These are phyloP conservation scores for Smallanthus sonchifolius DNA, from an alignment of 129 eudicot genomes.

Conservation along the genomic window DNA sequence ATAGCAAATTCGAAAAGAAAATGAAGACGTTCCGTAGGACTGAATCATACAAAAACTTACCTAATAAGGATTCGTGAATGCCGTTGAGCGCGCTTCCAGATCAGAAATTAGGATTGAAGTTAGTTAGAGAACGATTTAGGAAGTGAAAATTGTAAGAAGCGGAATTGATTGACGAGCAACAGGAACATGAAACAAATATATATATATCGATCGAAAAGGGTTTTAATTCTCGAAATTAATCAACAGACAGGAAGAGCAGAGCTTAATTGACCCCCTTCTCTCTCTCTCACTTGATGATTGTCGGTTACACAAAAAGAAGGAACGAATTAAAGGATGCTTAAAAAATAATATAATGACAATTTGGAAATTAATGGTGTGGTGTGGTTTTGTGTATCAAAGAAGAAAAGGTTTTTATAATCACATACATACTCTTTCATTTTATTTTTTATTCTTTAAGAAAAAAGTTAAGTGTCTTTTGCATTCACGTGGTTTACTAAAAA, in stretches of 20 bases:
- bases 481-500: no score
- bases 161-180: constrained; percentile 6
- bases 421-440: no score
- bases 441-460: no score
- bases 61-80: constrained; percentile 15
- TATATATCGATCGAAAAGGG: constrained; percentile 1
- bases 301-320: constrained; percentile 26
- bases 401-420: no score
- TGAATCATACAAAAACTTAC: constrained; percentile 16
- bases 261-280: constrained; percentile 13
- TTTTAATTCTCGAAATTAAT: constrained; percentile 13
- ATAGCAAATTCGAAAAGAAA: neutral
- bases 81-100: constrained; percentile 12
- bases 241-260: constrained; percentile 3
- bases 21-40: no score
- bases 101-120: constrained; percentile 19
- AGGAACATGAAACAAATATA: neutral
- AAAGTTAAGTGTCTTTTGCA: no score
- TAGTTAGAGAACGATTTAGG: neutral
- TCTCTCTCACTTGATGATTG: constrained; percentile 17
- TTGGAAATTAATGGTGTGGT: no score
- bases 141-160: neutral
- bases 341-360: neutral
- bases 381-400: no score
- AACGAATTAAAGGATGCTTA: neutral